phyloP scores from a whole-genome alignment of 257 asterid species.

The Cruciata laevipes region DNA sequence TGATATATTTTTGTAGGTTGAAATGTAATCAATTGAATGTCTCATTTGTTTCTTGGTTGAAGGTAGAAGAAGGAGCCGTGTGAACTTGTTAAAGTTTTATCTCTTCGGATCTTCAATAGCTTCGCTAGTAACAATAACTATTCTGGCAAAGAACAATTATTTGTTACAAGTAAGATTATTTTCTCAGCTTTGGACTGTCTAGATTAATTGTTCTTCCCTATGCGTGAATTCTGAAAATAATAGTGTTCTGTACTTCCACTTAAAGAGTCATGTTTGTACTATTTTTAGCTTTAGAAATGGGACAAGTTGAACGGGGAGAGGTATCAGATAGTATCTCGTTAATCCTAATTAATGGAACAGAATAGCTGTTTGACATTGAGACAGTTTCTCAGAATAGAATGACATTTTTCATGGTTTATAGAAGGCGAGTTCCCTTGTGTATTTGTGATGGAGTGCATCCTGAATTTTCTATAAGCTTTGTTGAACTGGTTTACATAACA shows the following conservation, averaged over 20 bases:
- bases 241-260: too few species aligned
- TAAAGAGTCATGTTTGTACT: background rate
- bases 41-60: constrained; percentile 17
- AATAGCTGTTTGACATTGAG: background rate
- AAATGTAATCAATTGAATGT: background rate
- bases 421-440: background rate
- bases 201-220: background rate
- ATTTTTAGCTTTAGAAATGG: too few species aligned
- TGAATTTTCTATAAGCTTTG: background rate
- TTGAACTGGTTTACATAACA: background rate
- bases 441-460: background rate
- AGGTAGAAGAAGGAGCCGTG: constrained; percentile 74
- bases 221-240: background rate
- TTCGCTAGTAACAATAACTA: constrained; percentile 34
- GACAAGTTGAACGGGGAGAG: too few species aligned
- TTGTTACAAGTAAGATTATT: constrained; percentile 38
- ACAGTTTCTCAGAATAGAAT: background rate
- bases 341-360: background rate
- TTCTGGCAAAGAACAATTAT: constrained; percentile 30
- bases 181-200: background rate
- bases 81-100: constrained; percentile 51
- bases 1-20: background rate
- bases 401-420: background rate
- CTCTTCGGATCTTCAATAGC: constrained; percentile 56
- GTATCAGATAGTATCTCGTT: too few species aligned